Base-by-base conservation (phyloP, 2,329 filamentous ascomycete species). In the Colletotrichum echinochloae region DNA sequence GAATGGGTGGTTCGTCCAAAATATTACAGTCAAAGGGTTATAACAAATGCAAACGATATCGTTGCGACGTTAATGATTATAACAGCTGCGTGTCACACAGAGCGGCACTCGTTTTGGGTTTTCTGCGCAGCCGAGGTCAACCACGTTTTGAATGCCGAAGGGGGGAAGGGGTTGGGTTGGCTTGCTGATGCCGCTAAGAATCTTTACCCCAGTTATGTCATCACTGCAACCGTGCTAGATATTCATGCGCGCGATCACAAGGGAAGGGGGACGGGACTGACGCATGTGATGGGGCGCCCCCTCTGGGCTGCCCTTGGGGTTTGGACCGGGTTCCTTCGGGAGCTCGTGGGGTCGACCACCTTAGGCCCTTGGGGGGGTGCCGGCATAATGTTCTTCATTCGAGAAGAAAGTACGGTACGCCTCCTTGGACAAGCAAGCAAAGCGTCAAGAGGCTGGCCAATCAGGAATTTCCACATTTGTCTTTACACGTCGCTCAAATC, bases 151-250 rank as follows among this genome's bases (percentile, higher is more conserved):
- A 69, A 71, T 70, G 69, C 69, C 69, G 69, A 71, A 71, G 48
- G 69, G 66, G 51, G 57, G 23, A 49, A 63, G 49, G 37, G 20
- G 49, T 41, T 39, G 37, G 20, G 49, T 41, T 39, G 35, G 39
- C 48, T 59, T 51, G 44, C 52, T 59, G 55, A 48, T 60, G 60
- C 69, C 69, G 41, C 69, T 70, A 71, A 70, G 54, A 69, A 61
- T 66, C 59, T 71, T 71, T 68, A 71, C 66, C 69, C 69, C 65
- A 71, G 60, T 70, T 71, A 71, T 71, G 69, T 71, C 69, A 71
- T 70, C 49, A 30, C 48, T 59, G 56, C 35, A 35, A 37, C 48
- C 30, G 49, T 54, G 23, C 35, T 41, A 30, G 28, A 44, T 37
- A 61, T 62, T 54, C 60, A 54, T 62, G 60, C 69, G 54, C 60